Conservation (phyloP, 1,284 basidiomycete species). For the Cryptococcus sp. region DNA sequence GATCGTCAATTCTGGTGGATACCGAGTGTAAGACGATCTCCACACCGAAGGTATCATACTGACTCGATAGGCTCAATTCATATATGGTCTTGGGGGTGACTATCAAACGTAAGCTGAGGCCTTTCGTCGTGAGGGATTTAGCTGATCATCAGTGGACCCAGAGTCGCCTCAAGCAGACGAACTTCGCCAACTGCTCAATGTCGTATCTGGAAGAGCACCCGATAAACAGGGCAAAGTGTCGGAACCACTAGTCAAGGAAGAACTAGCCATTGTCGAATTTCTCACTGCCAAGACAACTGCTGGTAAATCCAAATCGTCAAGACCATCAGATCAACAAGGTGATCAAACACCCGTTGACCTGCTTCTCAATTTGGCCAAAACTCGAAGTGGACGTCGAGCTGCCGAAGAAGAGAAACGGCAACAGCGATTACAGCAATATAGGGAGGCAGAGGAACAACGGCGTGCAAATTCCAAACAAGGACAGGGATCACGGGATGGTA, state of each 20-base stretch:
- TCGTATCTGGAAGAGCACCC: constrained; percentile 48
- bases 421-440: constrained; percentile 37
- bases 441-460: constrained; percentile 38
- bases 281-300: constrained; percentile 42
- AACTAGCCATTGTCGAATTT: constrained; percentile 49
- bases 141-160: constrained; percentile 39
- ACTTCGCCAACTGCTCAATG: constrained; percentile 46
- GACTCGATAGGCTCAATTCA: constrained; percentile 40
- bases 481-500: constrained; percentile 6
- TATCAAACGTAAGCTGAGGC: constrained; percentile 40
- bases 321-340: constrained; percentile 11
- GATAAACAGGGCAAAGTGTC: constrained; percentile 45
- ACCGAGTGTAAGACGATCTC: constrained; percentile 35
- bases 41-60: neutral
- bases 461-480: constrained; percentile 8
- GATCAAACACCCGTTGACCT: constrained; percentile 45
- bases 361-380: constrained; percentile 42
- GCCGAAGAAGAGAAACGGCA: constrained; percentile 45
- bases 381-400: constrained; percentile 39
- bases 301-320: constrained; percentile 8
- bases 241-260: constrained; percentile 50
- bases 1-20: constrained; percentile 46
- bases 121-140: neutral
- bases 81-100: constrained; percentile 49
- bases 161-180: constrained; percentile 48